Evolutionary conservation across 345 rosid species (phyloP), one percentile per base, ranked within the genome.

Genomic region (Conringia planisiliqua): DNA sequence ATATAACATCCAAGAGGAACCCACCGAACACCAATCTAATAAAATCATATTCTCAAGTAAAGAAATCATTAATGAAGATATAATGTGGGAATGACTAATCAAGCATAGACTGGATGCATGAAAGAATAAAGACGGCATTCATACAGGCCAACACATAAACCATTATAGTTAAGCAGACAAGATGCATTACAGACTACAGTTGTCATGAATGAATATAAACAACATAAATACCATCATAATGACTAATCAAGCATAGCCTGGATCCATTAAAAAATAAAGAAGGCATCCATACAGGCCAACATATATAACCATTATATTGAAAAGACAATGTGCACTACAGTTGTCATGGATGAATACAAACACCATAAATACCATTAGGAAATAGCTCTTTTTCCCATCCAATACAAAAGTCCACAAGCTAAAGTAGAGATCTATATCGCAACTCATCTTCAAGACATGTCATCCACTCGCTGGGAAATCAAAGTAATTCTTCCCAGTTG

Each of bases 61-160:
- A 13, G 70, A 29, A 36, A 52, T 29, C 39, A 27, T 18, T 42
- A n/a, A 24, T 12, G 47, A 3, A 18, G 18, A 29, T 60, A 11
- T 9, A 42, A 54, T 16, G 64, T 29, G 63, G 13, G n/a, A n/a
- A n/a, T 73, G 56, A 62, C 54, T 27, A 62, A 52, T 51, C 51
- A 61, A 11, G 68, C 44, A 46, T 46, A 48, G 30, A 56, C 29
- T 48, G 40, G 33, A 36, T 35, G 13, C 22, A 51, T 26, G 36
- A 17, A 62, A 18, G 51, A 36, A 27, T 38, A 51, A 60, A 52
- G 52, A 38, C 2, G 14, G 26, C 16, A 47, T 24, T 14, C 55
- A 60, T 24, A 46, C 9, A 60, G 11, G 51, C 61, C 47, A 50
- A 27, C 59, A 62, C 7, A 59, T 29, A n/a, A 35, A 46, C 35